Evolutionary conservation across 306 rosid genomes (phyloP), one percentile per base, ranked within the genome.

Genomic region (Malus domestica): DNA sequence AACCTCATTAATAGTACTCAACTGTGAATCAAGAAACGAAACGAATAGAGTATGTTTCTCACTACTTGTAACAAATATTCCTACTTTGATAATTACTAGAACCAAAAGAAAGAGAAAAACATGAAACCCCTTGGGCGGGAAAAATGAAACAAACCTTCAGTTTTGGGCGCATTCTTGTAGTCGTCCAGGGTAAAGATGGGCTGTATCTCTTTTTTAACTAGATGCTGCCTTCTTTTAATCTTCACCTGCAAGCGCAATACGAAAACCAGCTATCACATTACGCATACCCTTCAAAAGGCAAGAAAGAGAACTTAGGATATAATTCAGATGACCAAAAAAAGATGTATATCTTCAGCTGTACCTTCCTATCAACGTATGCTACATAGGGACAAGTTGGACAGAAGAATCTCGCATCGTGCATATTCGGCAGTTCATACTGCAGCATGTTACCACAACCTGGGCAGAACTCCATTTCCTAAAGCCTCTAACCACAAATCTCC

Each of bases 311-410:
- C 4, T 7, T 55, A 3, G 18, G 23, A 25, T 10, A 19, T 5
- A 23, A 40, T 55, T 33, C 2, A 1, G 76, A 51, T 15, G 27
- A 55, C 67, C 15, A 1, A 51, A 51, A 51, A 57, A 35, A 1
- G n/a, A 54, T 71, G 8, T 35, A 35, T 57, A 4, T 59, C 11
- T 3, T 16, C 40, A 73, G 68, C 68, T 23, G 42, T 77, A 86
- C 95, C 87, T 65, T 62, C 23, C 46, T 81, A 44, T 86, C 83
- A 18, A 90, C 22, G 58, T 77, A 30, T 78, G 87, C 87, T 32
- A 90, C 83, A 44, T 90, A 90, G 16, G 95, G 96, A 74, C 96
- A 90, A 51, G 89, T 72, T 1, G 87, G 77, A 68, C 95, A 90
- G 77, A 40, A 85, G 80, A 90, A 90, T 84, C 96, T 86, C 0